Base-by-base conservation (phyloP, 1,284 basidiomycete genomes). In the Ustilago lituana region DNA sequence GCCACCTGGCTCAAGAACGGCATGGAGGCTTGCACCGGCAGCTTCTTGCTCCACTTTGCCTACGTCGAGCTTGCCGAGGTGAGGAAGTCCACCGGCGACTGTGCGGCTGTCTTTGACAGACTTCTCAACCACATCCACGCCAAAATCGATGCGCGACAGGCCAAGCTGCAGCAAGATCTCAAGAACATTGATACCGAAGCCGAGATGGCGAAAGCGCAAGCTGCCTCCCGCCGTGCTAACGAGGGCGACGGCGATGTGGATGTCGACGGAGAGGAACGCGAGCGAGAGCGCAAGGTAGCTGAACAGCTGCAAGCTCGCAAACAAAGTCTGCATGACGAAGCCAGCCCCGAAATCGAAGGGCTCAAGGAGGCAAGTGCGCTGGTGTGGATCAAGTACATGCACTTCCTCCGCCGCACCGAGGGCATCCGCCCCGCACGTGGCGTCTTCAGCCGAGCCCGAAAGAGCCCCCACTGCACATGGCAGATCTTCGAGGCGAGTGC, bases 401-500 rank as follows among this genome's bases (percentile, higher is more conserved):
- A 94, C 14, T 97, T 94, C 76, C 89, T 89, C 1, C 85, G 91
- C 47, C 86, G 93, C n/a, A 88, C 91, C 0, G 92, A 94, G 84
- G 91, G 91, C 7, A 84, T 90, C 79, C 91, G 91, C 82, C 86
- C 89, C 3, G 90, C 91, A 19, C 85, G 96, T 48, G 85, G 86
- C 1, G 85, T 94, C 2, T 98, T 98, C 79, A 87, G 87, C 26
- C 90, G 90, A 80, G 93, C 94, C 12, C 87, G 94, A 64, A 91
- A 89, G 80, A 92, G 94, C 73, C 86, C 88, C 19, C 90, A 89
- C 86, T 87, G 89, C 19, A 89, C 92, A 11, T 98, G 95, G 94
- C 91, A 94, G 78, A 90, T 94, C 0, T 96, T 91, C 78, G 94
- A 98, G 83, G 92, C 63, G 12, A 57, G 80, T 91, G 96, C 95